A percentile compares a stretch with the other conserved stretches of the same genome.
These are phyloP conservation scores for Aurantiochytrium sp. DNA, from an alignment of 108 stramenopile species.

Conservation along the genomic window DNA sequence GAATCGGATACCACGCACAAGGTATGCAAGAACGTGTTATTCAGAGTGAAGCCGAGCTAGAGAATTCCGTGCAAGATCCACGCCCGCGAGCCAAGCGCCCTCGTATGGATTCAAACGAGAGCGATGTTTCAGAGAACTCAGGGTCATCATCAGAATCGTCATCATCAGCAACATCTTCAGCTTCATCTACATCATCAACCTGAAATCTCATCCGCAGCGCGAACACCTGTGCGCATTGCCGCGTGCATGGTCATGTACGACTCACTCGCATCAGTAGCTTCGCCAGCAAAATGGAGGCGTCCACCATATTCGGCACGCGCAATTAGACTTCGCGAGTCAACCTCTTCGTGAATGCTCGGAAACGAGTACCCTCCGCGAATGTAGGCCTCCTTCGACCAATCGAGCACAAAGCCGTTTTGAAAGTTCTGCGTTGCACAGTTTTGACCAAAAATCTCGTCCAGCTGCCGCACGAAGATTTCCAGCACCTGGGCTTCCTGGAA, in stretches of 20 bases:
- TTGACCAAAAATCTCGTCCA: neutral
- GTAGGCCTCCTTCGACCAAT: neutral
- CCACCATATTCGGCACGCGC: neutral
- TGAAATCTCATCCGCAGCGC: neutral
- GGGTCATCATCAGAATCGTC: no score
- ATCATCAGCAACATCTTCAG: no score
- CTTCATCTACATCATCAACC: no score
- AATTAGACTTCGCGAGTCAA: neutral
- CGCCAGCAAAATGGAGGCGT: neutral
- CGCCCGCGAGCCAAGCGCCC: no score
- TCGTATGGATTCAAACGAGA: no score
- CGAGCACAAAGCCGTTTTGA: neutral
- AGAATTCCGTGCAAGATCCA: no score
- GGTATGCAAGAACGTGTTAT: no score
- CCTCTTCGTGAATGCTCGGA: neutral
- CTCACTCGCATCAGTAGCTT: neutral
- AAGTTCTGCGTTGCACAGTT: neutral
- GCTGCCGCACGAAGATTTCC: neutral
- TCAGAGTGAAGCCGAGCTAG: no score
- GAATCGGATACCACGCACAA: no score
- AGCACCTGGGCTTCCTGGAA: neutral
- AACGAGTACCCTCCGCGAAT: neutral
- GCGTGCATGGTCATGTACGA: slow-evolving; percentile 9
- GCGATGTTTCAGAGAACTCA: no score
- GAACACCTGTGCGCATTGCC: neutral